Conservation (phyloP, 2,329 filamentous ascomycete genomes). For the Chaetothyriales sp. region DNA sequence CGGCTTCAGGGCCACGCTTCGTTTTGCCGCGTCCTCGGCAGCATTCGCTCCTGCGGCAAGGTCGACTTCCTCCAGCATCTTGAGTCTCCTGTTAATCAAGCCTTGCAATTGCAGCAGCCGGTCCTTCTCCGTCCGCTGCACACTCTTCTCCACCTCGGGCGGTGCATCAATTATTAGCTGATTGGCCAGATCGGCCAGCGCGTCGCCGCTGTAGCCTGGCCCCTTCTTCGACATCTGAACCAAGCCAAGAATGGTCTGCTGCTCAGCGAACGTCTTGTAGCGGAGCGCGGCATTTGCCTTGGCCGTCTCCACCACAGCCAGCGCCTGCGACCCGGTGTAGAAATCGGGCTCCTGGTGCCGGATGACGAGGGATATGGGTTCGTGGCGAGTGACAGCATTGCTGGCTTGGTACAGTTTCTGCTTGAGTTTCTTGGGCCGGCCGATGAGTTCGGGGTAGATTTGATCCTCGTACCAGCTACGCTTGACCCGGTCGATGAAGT, state of each 20-base stretch:
- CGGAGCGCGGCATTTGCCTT: slow-evolving; percentile 13
- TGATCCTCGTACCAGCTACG: slow-evolving; percentile 24
- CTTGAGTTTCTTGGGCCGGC: slow-evolving; percentile 8
- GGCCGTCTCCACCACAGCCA: slow-evolving; percentile 14
- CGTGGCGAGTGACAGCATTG: slow-evolving; percentile 7
- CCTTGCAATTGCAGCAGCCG: slow-evolving; percentile 11
- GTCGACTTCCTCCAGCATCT: slow-evolving; percentile 4
- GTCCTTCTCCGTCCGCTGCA: slow-evolving; percentile 10
- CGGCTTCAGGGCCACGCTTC: too few relatives aligned
- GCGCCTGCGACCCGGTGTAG: slow-evolving; percentile 15
- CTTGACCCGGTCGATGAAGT: slow-evolving; percentile 56
- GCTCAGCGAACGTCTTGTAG: slow-evolving; percentile 14
- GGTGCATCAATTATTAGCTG: slow-evolving; percentile 15
- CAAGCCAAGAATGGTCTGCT: slow-evolving; percentile 14
- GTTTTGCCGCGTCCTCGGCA: neutral
- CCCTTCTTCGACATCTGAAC: slow-evolving; percentile 11
- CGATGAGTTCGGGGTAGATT: slow-evolving; percentile 7
- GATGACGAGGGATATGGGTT: slow-evolving; percentile 17
- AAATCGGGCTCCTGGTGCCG: slow-evolving; percentile 20
- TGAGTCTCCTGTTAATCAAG: slow-evolving; percentile 11
- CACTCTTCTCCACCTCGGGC: slow-evolving; percentile 8
- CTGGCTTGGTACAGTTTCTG: slow-evolving; percentile 10
- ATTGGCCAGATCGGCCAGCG: slow-evolving; percentile 14
- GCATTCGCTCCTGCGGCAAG: neutral
- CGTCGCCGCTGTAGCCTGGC: slow-evolving; percentile 7